Base-by-base conservation (phyloP, 2,329 filamentous ascomycete genomes). In the Penicillium glabrum region DNA sequence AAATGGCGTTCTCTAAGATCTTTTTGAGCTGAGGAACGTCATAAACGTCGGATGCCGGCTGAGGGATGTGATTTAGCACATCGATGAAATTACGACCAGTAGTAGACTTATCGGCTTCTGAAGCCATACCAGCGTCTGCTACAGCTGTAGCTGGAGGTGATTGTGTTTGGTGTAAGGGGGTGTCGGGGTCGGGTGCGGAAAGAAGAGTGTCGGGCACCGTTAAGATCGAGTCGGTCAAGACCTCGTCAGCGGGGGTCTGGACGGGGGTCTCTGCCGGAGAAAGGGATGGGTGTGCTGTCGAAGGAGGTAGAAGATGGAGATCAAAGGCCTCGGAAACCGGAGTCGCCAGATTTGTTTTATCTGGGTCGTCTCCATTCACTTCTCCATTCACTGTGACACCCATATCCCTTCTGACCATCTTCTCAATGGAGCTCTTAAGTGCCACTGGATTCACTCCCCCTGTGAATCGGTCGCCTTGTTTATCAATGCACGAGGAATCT, bases 11-110 rank as follows among this genome's bases (percentile, higher is more conserved):
- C 21, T 60, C 54, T 1, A 65, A 24, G 19, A 62, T 35, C 3
- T 26, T 44, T 45, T 60, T 62, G 9, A 64, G 60, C 26, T 58
- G 52, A 10, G 11, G 19, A 10, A 63, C 46, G 31, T 66, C 57
- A 43, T 59, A 65, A 26, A 44, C 55, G 14, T 39, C 46, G 7
- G 64, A 67, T 13, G 26, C 29, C 0, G 58, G 61, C 10, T 44
- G 35, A 13, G 63, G 60, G 26, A 67, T 46, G 3, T 56, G 51
- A 10, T 57, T 48, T 24, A 66, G 31, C 14, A 60, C 26, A 21
- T 47, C 37, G 31, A 61, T 5, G 26, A 51, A 59, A 46, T 63
- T 53, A 26, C 47, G 57, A 16, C 27, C 23, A 27, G 46, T 14
- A 39, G 35, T 14, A 44, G 41, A 23, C 14, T 53, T 51, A 19